These are phyloP conservation scores for Neophaeococcomyces aloes DNA, from an alignment of 2,329 filamentous ascomycete genomes.

Conservation along the genomic window DNA sequence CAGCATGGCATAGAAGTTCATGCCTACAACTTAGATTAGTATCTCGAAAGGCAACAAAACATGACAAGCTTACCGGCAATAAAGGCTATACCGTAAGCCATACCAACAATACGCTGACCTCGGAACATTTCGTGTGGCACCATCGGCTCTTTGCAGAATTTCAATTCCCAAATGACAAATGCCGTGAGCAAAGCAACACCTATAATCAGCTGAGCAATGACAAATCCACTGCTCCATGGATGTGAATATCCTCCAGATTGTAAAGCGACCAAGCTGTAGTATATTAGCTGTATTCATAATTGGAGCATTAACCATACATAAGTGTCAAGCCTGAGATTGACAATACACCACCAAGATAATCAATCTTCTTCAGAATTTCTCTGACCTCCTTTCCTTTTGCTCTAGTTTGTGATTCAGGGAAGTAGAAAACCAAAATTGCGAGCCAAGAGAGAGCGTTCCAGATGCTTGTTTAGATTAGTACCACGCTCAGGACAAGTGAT, in stretches of 20 bases:
- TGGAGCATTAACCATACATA: constrained; percentile 8
- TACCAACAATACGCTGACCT: constrained; percentile 14
- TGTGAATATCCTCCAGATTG: constrained; percentile 17
- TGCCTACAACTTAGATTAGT: constrained; percentile 8
- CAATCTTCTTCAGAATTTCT: constrained; percentile 12
- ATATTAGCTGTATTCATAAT: neutral
- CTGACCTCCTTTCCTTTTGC: constrained; percentile 8
- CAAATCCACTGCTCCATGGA: constrained; percentile 14
- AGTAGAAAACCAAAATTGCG: constrained; percentile 11
- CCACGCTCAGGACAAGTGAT: too few species aligned
- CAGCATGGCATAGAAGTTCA: constrained; percentile 18
- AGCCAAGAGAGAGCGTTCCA: constrained; percentile 12
- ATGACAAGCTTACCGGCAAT: constrained; percentile 4
- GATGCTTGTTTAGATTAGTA: constrained; percentile 7
- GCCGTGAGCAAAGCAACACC: constrained; percentile 10
- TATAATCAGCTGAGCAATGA: constrained; percentile 12
- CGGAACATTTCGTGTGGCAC: constrained; percentile 16
- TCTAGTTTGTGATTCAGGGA: constrained; percentile 12
- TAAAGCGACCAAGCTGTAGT: constrained; percentile 12
- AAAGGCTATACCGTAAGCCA: constrained; percentile 16
- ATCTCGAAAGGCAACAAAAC: neutral
- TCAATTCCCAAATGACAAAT: constrained; percentile 14
- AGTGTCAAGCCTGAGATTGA: constrained; percentile 14
- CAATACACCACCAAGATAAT: constrained; percentile 13
- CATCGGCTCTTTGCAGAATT: constrained; percentile 15